phyloP scores from a whole-genome alignment of 345 rosid genomes.

The Rhizophora mangle region DNA sequence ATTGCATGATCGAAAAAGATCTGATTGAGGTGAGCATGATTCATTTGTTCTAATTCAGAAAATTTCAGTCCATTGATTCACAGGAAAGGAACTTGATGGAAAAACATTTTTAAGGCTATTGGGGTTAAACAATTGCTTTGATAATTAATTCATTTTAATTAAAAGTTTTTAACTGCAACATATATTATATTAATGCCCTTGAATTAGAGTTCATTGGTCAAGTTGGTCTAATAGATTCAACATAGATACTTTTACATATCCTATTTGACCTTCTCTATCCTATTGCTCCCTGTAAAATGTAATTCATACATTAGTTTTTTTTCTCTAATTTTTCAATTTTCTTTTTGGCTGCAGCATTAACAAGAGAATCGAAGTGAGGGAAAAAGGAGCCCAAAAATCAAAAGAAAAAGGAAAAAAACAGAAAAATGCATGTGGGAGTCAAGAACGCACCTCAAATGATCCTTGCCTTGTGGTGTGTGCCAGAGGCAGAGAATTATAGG shows the following conservation, averaged over 20 bases:
- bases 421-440: slow-evolving; percentile 43
- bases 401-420: background rate
- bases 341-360: background rate
- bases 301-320: background rate
- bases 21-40: slow-evolving; percentile 12
- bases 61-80: background rate
- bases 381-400: background rate
- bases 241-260: too few relatives aligned
- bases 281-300: background rate
- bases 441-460: slow-evolving; percentile 77
- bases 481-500: slow-evolving; percentile 35
- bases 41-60: background rate
- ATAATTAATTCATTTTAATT: too few relatives aligned
- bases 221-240: too few relatives aligned
- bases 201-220: too few relatives aligned
- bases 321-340: background rate
- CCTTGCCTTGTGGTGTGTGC: slow-evolving; percentile 33
- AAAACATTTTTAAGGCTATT: too few relatives aligned
- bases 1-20: background rate
- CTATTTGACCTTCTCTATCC: too few relatives aligned
- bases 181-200: too few relatives aligned
- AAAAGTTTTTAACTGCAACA: too few relatives aligned
- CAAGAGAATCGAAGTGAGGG: background rate
- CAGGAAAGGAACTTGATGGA: too few relatives aligned
- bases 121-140: too few relatives aligned